Percentiles rank a stretch among this genome's conserved stretches.
phyloP scores from a whole-genome alignment of 306 rosid species.

The Vigna unguiculata region DNA sequence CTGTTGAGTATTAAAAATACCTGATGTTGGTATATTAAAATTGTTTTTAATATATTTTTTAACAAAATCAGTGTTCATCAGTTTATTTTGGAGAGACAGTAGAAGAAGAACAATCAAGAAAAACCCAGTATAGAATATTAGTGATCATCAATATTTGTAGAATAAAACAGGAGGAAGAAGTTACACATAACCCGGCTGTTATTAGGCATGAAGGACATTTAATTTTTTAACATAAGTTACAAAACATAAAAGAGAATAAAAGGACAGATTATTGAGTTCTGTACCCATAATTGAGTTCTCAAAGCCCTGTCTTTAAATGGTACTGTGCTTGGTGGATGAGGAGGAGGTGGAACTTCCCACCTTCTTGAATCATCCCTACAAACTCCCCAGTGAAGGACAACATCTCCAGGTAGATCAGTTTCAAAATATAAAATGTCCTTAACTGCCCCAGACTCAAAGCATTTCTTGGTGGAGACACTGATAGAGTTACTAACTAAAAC shows the following conservation, averaged over 20 bases:
- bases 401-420: conserved; percentile 74
- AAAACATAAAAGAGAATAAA: not conserved
- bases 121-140: no score
- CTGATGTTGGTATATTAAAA: no score
- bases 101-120: no score
- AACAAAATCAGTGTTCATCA: no score
- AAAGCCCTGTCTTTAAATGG: conserved; percentile 70
- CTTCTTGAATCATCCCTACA: conserved; percentile 66
- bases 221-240: conserved; percentile 5
- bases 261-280: conserved; percentile 9
- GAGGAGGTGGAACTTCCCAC: conserved; percentile 79
- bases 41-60: no score
- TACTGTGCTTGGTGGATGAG: conserved; percentile 73
- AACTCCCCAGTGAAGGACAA: conserved; percentile 87
- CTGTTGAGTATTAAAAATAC: no score
- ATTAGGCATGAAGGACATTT: not conserved
- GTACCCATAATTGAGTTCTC: conserved; percentile 72
- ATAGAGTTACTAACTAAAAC: conserved; percentile 51
- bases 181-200: conserved; percentile 2
- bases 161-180: not conserved
- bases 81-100: no score
- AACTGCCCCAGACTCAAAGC: conserved; percentile 53
- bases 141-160: not conserved
- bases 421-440: conserved; percentile 65
- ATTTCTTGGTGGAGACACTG: conserved; percentile 62